Conservation (phyloP, 495 filamentous ascomycete genomes). For the Hypoxylon lenormandii region DNA sequence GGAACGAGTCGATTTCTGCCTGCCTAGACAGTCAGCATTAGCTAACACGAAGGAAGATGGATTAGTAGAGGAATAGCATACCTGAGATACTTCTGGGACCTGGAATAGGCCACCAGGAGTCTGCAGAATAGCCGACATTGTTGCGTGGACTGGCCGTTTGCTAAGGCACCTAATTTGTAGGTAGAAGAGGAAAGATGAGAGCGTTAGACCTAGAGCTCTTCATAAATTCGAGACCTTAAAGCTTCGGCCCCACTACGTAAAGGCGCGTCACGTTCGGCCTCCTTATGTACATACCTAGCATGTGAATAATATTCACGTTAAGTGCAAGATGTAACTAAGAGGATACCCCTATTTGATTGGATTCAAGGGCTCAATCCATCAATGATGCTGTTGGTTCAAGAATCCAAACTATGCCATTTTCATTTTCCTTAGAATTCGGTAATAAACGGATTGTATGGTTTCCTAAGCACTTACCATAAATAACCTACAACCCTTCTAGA, state of each 20-base stretch:
- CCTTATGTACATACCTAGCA: background rate
- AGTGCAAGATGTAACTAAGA: too few species aligned
- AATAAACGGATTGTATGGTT: too few species aligned
- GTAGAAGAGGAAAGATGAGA: slow-evolving; percentile 8
- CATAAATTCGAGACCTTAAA: background rate
- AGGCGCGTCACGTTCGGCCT: background rate
- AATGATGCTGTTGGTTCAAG: too few species aligned
- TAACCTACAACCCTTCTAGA: too few species aligned
- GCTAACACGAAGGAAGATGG: slow-evolving; percentile 17
- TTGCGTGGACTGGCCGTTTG: slow-evolving; percentile 1
- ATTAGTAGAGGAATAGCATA: slow-evolving; percentile 48
- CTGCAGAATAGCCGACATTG: slow-evolving; percentile 40
- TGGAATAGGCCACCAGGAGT: slow-evolving; percentile 15
- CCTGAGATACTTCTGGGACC: slow-evolving; percentile 64
- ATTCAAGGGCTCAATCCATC: too few species aligned
- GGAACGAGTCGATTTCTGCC: slow-evolving; percentile 80
- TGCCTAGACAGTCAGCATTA: slow-evolving; percentile 54
- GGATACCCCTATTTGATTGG: too few species aligned
- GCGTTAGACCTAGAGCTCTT: background rate
- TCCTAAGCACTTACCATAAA: too few species aligned
- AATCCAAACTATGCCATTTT: too few species aligned
- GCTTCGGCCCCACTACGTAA: background rate
- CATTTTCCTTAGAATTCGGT: too few species aligned
- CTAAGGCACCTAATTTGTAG: background rate
- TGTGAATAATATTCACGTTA: too few species aligned